These are phyloP conservation scores for Pseudogymnoascus sp. DNA, from an alignment of 2,329 filamentous ascomycete species.

Conservation along the genomic window DNA sequence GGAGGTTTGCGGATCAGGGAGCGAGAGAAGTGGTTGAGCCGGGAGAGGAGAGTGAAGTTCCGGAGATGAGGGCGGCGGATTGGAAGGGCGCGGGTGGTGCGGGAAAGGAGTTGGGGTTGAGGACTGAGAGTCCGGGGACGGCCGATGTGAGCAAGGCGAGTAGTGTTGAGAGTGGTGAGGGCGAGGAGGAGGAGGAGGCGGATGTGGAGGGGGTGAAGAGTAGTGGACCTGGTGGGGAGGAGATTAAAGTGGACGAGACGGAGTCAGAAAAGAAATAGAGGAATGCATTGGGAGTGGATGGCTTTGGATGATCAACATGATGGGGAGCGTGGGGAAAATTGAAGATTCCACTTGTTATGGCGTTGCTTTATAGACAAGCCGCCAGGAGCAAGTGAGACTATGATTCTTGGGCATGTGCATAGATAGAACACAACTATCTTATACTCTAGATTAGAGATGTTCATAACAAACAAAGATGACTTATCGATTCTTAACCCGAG, in stretches of 20 bases:
- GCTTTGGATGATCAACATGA: background rate
- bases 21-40: slow-evolving; percentile 48
- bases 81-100: slow-evolving; percentile 57
- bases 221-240: slow-evolving; percentile 23
- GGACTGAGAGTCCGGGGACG: slow-evolving; percentile 56
- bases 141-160: slow-evolving; percentile 63
- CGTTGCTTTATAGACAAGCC: background rate
- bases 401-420: background rate
- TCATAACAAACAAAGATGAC: background rate
- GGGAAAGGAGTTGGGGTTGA: slow-evolving; percentile 59
- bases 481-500: too few species aligned
- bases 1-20: slow-evolving; percentile 43
- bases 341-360: too few species aligned
- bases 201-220: slow-evolving; percentile 9
- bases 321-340: background rate
- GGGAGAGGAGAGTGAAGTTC: slow-evolving; percentile 56
- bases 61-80: slow-evolving; percentile 59
- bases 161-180: slow-evolving; percentile 46
- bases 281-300: background rate
- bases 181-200: slow-evolving; percentile 10
- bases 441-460: background rate
- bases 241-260: slow-evolving; percentile 18
- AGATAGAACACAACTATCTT: background rate
- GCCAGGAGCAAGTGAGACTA: too few species aligned
- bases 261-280: background rate